Base-by-base conservation (phyloP, 192 early-diverging fungal species). In the Kappamyces sp. region DNA sequence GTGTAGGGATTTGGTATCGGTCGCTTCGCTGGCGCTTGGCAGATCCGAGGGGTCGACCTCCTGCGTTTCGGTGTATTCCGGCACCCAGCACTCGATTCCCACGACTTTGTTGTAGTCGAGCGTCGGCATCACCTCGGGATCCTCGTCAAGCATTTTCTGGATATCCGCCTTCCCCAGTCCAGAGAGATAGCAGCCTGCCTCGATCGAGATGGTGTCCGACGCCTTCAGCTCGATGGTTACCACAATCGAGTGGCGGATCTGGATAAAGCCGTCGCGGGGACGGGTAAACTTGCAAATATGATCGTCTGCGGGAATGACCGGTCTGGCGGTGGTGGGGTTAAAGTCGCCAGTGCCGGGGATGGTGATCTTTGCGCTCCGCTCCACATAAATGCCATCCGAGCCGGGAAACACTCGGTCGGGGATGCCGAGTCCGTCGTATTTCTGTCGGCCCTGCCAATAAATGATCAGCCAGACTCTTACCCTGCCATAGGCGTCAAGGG, bases 61-160 rank as follows among this genome's bases (percentile, higher is more conserved):
- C n/a, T n/a, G n/a, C n/a, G n/a, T n/a, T n/a, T n/a, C n/a, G n/a
- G n/a, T 48, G 49, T 80, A 80, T 42, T 63, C 64, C 13, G 78
- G 78, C 10, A 76, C 68, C 74, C 74, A 80, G 1, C 67, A 65
- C 32, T 76, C 74, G 1, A 37, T 57, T 10, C 77, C 77, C 32
- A 74, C 63, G 10, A 80, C 55, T 52, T 76, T 80, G 46, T 80
- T 72, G 51, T 80, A 80, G 50, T 80, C 78, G 38, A 80, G 35
- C 0, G 61, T 50, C 38, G 78, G 78, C 48, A 72, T 63, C 6
- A 80, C 40, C 13, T 73, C 74, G 3, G 66, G 51, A 42, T 64
- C 62, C 33, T 53, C 41, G 7, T 76, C 74, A 64, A 80, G 49
- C 7, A 80, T 35, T 3, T 33, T 35, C 34, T 50, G 59, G 51